Evolutionary conservation across 148 eudicot species (phyloP).

Genomic region (Rhododendron griersonianum): DNA sequence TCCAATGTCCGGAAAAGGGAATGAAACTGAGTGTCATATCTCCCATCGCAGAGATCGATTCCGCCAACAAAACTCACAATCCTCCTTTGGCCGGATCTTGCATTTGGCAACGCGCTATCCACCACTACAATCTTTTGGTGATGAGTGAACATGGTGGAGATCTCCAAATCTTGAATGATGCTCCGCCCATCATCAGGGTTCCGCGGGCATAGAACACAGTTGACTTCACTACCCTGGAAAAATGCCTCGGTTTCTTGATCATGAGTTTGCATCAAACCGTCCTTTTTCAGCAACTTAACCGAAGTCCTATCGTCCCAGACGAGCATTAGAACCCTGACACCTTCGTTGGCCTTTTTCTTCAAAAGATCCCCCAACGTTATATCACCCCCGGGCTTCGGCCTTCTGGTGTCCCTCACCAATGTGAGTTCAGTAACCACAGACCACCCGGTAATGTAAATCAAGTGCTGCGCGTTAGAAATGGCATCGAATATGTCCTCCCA

Average conservation of each 20-base stretch:
- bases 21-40: constrained; percentile 52
- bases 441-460: constrained; percentile 51
- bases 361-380: constrained; percentile 49
- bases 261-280: constrained; percentile 40
- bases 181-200: constrained; percentile 43
- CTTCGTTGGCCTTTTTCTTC: constrained; percentile 53
- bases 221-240: constrained; percentile 32
- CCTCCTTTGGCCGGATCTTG: constrained; percentile 28
- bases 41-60: constrained; percentile 55
- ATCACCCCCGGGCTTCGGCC: constrained; percentile 43
- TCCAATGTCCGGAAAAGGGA: constrained; percentile 42
- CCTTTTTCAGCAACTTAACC: constrained; percentile 26
- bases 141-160: constrained; percentile 45
- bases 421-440: constrained; percentile 40
- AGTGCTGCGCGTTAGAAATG: constrained; percentile 35
- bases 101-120: constrained; percentile 41
- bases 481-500: constrained; percentile 61
- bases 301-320: constrained; percentile 58
- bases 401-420: constrained; percentile 41
- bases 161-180: constrained; percentile 32
- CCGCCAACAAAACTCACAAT: constrained; percentile 52
- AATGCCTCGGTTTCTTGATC: constrained; percentile 36
- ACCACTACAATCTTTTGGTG: constrained; percentile 51
- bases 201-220: constrained; percentile 44
- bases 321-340: constrained; percentile 50